phyloP scores from a whole-genome alignment of 352 stramenopile species.

The Phytopythium delawarense region DNA sequence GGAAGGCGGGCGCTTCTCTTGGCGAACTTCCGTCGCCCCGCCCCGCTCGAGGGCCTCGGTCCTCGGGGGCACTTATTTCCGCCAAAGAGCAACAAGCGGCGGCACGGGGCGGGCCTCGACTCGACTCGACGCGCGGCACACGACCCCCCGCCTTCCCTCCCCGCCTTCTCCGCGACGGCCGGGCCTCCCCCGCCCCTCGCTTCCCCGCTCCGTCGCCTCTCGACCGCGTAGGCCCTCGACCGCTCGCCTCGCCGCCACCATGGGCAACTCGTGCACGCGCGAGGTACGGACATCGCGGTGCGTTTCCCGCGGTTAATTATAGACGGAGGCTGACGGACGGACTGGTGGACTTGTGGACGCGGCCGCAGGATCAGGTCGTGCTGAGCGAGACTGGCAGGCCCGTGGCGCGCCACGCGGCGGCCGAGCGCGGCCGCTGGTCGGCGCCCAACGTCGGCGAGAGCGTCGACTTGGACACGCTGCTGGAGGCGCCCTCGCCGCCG shows the following conservation, averaged over 20 bases:
- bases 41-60: too few relatives aligned
- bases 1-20: neutral
- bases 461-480: conserved; percentile 74
- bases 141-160: neutral
- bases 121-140: neutral
- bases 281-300: conserved; percentile 27
- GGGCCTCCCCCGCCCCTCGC: neutral
- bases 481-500: conserved; percentile 67
- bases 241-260: conserved; percentile 10
- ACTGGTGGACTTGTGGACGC: neutral
- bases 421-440: conserved; percentile 67
- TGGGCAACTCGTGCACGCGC: conserved; percentile 64
- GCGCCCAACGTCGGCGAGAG: conserved; percentile 54
- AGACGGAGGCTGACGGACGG: neutral
- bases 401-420: conserved; percentile 30
- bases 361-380: conserved; percentile 54
- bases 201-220: neutral
- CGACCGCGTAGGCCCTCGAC: neutral
- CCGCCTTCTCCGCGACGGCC: neutral
- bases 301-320: neutral
- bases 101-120: neutral
- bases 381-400: conserved; percentile 46
- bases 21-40: too few relatives aligned
- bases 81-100: conserved; percentile 1
- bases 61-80: conserved; percentile 9